These are phyloP conservation scores for Inga laurina DNA, from an alignment of 306 rosid species.

Conservation along the genomic window DNA sequence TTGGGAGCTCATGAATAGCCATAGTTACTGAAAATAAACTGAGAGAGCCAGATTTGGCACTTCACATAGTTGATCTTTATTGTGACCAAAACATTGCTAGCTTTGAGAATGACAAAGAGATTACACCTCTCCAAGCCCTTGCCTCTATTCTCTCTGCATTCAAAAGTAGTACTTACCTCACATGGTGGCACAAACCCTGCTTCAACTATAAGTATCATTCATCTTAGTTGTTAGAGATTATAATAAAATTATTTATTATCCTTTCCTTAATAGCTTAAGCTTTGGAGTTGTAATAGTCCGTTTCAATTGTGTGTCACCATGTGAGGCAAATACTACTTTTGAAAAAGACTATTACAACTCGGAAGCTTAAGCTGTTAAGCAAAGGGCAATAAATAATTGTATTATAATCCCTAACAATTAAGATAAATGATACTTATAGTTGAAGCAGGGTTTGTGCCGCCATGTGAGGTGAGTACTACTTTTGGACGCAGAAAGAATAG, in stretches of 20 bases:
- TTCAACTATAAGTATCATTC: neutral
- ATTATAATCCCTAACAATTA: neutral
- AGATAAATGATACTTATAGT: neutral
- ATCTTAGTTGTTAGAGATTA: neutral
- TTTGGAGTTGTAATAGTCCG: neutral
- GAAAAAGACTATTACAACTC: neutral
- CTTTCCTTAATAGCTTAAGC: neutral
- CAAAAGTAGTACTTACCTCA: neutral
- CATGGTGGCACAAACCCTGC: neutral
- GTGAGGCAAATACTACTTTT: too few species aligned
- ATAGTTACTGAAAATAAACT: neutral
- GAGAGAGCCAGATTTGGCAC: neutral
- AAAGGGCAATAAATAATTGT: neutral
- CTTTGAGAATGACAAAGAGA: neutral
- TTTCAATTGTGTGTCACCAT: neutral
- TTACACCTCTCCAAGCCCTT: neutral
- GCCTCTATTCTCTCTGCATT: neutral
- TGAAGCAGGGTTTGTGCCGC: neutral
- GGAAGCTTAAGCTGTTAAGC: neutral
- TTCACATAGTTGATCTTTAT: neutral
- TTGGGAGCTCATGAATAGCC: neutral
- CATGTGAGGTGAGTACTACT: neutral
- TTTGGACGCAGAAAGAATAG: neutral
- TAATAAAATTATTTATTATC: neutral
- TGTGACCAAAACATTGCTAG: neutral